Evolutionary conservation across 2,329 filamentous ascomycete genomes (phyloP), one percentile per base, ranked within the genome.

Genomic region (Aureobasidium sp.): DNA sequence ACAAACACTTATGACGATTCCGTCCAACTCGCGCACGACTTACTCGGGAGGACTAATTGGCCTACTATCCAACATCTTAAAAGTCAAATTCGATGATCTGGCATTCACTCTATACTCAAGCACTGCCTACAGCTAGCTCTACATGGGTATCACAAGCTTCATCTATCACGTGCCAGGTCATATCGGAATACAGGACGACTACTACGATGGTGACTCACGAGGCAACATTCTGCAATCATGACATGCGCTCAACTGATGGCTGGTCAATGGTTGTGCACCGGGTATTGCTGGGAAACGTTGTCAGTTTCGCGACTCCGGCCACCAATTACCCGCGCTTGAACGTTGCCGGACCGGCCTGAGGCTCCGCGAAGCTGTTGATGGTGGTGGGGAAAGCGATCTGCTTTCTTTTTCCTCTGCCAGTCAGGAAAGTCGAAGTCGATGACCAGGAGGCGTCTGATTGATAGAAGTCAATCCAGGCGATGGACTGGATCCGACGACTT

Each of bases 331-430:
- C 32, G 39, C 32, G 54, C 42, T 44, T 58, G 21, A 58, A 37
- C 54, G 42, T 58, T 58, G 54, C 42, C 54, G 42, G 29, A 39
- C 41, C 54, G 42, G 54, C 30, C 32, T 48, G 42, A 58, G 42
- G 41, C 54, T 58, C 54, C 54, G 54, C 29, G 54, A 58, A 58
- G 54, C 54, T 58, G 32, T 27, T 36, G 29, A 47, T 48, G 11
- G 32, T 58, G 54, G 54, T 21, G 21, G 42, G 54, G n/a, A 30
- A 27, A 29, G 29, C 42, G 34, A 58, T 39, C 39, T 37, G 21
- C n/a, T 45, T 57, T 44, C 30, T 57, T 45, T 57, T 57, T 45
- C 14, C 21, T 21, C 21, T 21, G 21, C 29, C 29, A 36, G 29
- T 14, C 6, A 5, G 30, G 39, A 34, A 57, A 9, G n/a, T 16